Percentiles rank a stretch among this genome's conserved stretches.
Evolutionary conservation across 2,329 filamentous ascomycete species (phyloP).

Genomic region (Neonectria punicea): DNA sequence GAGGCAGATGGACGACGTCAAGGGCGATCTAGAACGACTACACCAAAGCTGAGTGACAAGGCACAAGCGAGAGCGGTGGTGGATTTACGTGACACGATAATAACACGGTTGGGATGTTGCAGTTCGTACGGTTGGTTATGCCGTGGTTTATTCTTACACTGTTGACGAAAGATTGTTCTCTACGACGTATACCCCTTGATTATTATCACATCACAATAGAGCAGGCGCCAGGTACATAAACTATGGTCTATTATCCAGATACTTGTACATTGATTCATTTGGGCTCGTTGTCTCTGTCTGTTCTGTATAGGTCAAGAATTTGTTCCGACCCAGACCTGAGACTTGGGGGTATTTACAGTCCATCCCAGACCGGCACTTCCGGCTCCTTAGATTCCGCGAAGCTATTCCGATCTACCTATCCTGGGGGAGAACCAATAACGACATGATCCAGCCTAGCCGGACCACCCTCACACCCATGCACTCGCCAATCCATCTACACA

Average conservation of each 20-base stretch:
- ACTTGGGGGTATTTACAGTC: slow-evolving; percentile 39
- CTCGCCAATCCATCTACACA: slow-evolving; percentile 3
- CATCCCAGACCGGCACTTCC: slow-evolving; percentile 32
- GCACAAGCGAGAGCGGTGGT: background rate
- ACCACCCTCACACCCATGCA: slow-evolving; percentile 11
- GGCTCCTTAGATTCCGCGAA: slow-evolving; percentile 20
- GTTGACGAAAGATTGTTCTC: background rate
- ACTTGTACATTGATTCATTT: slow-evolving; percentile 37
- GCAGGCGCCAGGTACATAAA: slow-evolving; percentile 14
- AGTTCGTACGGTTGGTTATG: background rate
- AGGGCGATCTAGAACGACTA: slow-evolving; percentile 56
- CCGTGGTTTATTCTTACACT: background rate
- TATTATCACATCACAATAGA: background rate
- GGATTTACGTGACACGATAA: slow-evolving; percentile 4
- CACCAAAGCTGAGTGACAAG: slow-evolving; percentile 32
- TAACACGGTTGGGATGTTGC: background rate
- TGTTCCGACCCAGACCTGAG: slow-evolving; percentile 32
- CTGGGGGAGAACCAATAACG: slow-evolving; percentile 16
- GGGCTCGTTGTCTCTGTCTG: slow-evolving; percentile 30
- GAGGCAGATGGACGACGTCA: slow-evolving; percentile 60
- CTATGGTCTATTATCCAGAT: slow-evolving; percentile 31
- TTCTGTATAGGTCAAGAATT: slow-evolving; percentile 12
- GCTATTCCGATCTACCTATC: slow-evolving; percentile 21
- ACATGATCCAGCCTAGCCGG: slow-evolving; percentile 7
- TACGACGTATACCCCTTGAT: slow-evolving; percentile 11